A percentile compares a stretch with the other conserved stretches of the same genome.
phyloP scores from a whole-genome alignment of 805 yeast genomes.

The Blastobotrys muscicola region DNA sequence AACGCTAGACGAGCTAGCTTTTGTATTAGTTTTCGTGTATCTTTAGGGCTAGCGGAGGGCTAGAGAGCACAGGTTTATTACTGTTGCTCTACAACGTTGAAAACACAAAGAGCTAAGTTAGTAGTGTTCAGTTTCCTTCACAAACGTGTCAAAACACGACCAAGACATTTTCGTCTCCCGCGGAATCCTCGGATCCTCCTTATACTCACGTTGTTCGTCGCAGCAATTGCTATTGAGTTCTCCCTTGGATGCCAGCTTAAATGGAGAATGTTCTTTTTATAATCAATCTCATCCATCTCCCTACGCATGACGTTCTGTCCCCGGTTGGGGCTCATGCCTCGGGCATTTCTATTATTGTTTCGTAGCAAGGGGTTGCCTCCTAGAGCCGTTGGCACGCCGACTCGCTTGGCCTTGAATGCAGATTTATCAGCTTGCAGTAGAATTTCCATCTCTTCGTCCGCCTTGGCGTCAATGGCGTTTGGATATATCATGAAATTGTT shows the following conservation, averaged over 20 bases:
- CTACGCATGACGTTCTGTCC: slow-evolving; percentile 40
- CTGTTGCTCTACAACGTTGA: slow-evolving; percentile 20
- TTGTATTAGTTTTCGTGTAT: too few relatives aligned
- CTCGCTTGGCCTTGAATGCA: slow-evolving; percentile 78
- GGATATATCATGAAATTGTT: slow-evolving; percentile 97
- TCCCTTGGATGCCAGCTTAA: slow-evolving; percentile 98
- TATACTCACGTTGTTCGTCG: slow-evolving; percentile 71
- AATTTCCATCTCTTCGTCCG: slow-evolving; percentile 48
- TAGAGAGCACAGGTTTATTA: too few relatives aligned
- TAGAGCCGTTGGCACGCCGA: slow-evolving; percentile 36
- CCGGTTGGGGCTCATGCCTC: slow-evolving; percentile 10
- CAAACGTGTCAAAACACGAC: too few relatives aligned
- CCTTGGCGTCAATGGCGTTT: slow-evolving; percentile 39
- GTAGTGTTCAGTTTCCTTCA: too few relatives aligned
- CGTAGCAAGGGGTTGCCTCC: slow-evolving; percentile 26
- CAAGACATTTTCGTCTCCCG: too few relatives aligned
- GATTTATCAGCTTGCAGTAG: slow-evolving; percentile 95
- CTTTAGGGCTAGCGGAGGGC: neutral
- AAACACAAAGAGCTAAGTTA: slow-evolving; percentile 28
- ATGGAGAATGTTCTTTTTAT: slow-evolving; percentile 88
- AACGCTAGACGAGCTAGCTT: too few relatives aligned
- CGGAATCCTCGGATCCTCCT: too few relatives aligned
- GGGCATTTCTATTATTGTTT: slow-evolving; percentile 4
- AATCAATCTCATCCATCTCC: slow-evolving; percentile 75
- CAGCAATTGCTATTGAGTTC: slow-evolving; percentile 95